These are phyloP conservation scores for Saksenaea vasiformis DNA, from an alignment of 371 early-diverging fungal species.

Conservation along the genomic window DNA sequence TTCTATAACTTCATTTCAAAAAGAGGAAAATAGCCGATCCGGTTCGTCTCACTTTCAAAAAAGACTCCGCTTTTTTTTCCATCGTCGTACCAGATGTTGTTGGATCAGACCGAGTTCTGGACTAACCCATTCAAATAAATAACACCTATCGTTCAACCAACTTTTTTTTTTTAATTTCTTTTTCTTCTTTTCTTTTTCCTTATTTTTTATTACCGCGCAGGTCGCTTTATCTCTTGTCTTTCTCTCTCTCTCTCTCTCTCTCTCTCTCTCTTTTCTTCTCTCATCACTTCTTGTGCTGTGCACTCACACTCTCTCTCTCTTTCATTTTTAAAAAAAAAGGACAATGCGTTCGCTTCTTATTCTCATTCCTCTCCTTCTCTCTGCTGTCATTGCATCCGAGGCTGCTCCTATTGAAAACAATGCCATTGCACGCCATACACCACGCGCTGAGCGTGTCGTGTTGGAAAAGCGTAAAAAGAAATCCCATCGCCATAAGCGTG, in stretches of 20 bases:
- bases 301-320: neutral
- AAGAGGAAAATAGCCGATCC: neutral
- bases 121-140: neutral
- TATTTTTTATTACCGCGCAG: conserved; percentile 7
- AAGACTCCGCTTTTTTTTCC: neutral
- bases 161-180: neutral
- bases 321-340: neutral
- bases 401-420: neutral
- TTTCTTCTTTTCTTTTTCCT: conserved; percentile 1
- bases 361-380: conserved; percentile 4
- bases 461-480: conserved; percentile 5
- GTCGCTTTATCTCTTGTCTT: neutral
- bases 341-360: conserved; percentile 10
- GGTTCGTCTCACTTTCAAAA: neutral
- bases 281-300: neutral
- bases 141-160: neutral
- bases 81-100: neutral
- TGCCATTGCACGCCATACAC: neutral
- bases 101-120: neutral
- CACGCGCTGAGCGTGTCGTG: neutral
- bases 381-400: conserved; percentile 8
- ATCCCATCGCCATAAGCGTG: too few relatives aligned
- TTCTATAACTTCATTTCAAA: too few relatives aligned
- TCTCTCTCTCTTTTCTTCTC: neutral
- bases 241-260: neutral